phyloP scores from a whole-genome alignment of 2,329 filamentous ascomycete genomes.

The Epichloe hybrida region DNA sequence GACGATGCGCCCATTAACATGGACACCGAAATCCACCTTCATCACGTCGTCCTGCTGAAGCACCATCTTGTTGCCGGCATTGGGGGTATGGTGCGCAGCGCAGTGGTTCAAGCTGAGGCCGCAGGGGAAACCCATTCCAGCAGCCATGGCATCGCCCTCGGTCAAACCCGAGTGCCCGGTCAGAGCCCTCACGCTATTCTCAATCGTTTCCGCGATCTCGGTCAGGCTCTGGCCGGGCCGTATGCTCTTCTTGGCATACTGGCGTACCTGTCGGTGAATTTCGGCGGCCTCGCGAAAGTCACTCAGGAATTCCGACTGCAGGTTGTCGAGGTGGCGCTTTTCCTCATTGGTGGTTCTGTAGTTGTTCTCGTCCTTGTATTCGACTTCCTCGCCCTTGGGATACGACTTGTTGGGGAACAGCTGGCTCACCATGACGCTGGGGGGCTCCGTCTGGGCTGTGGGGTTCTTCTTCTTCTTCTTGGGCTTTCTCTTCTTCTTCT shows the following conservation, averaged over 20 bases:
- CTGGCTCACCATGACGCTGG: slow-evolving; percentile 55
- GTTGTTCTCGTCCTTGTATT: slow-evolving; percentile 63
- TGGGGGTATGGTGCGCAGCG: slow-evolving; percentile 77
- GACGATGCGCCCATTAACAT: slow-evolving; percentile 67
- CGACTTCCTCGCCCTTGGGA: slow-evolving; percentile 63
- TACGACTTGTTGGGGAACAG: slow-evolving; percentile 62
- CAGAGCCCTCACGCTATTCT: slow-evolving; percentile 64
- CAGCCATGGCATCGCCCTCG: slow-evolving; percentile 65
- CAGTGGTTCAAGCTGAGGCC: slow-evolving; percentile 75
- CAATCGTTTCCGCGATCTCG: slow-evolving; percentile 77
- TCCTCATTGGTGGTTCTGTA: slow-evolving; percentile 72
- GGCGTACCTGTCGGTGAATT: slow-evolving; percentile 75
- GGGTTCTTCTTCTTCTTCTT: slow-evolving; percentile 70
- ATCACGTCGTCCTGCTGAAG: slow-evolving; percentile 62
- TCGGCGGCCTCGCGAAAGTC: slow-evolving; percentile 81
- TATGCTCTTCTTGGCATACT: slow-evolving; percentile 69
- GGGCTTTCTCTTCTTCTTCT: slow-evolving; percentile 66
- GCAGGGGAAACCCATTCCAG: slow-evolving; percentile 77
- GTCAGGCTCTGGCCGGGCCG: slow-evolving; percentile 70
- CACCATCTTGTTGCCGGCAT: slow-evolving; percentile 69
- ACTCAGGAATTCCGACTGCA: slow-evolving; percentile 65
- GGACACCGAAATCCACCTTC: slow-evolving; percentile 73
- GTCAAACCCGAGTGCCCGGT: slow-evolving; percentile 64
- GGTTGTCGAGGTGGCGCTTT: slow-evolving; percentile 68
- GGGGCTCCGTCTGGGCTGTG: slow-evolving; percentile 61